Base-by-base conservation (phyloP, 495 filamentous ascomycete species). In the Rusavskia elegans region DNA sequence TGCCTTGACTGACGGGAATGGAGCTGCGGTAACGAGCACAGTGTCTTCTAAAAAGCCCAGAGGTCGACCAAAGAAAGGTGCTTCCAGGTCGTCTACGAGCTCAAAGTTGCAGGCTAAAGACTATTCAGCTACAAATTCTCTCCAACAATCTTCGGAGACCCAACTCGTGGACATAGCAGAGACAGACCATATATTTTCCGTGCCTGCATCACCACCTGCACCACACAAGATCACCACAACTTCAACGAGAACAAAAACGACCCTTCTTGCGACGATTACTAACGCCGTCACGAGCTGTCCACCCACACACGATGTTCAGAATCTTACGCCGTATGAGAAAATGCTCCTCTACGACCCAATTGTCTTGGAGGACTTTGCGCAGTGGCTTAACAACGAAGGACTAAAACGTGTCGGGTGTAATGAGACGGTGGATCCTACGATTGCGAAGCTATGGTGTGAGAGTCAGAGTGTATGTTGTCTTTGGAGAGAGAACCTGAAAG, bases 301-400 rank as follows among this genome's bases (percentile, higher is more conserved):
- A 29, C 75, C 59, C 52, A 77, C 71, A 16, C 74, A 62, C 40
- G 68, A 75, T 60, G 70, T 66, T 5, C 52, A 53, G 25, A 64
- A 68, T 32, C 80, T 77, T 11, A 85, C 74, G 7, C 96, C 86
- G 83, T 71, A 93, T 50, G 83, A 95, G 69, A 90, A 88, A 64
- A 95, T 98, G 45, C 72, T 97, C 17, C 80, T 95, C 67, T 97
- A 90, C 62, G 90, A 97, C 56, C 88, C 93, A 0, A 83, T 98
- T 38, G 72, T 92, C 0, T 62, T 96, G 1, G 92, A 97, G 64
- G 92, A 96, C 52, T 68, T 98, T 9, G 73, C 89, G 5, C 68
- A 64, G 2, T 97, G 87, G 87, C 63, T 98, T 23, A 95, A 95
- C 54, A 74, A 72, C 17, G 79, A 83, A 32, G 82, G 81, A 5